phyloP scores from a whole-genome alignment of 139 green algal species.

The Coelastrella sp. region DNA sequence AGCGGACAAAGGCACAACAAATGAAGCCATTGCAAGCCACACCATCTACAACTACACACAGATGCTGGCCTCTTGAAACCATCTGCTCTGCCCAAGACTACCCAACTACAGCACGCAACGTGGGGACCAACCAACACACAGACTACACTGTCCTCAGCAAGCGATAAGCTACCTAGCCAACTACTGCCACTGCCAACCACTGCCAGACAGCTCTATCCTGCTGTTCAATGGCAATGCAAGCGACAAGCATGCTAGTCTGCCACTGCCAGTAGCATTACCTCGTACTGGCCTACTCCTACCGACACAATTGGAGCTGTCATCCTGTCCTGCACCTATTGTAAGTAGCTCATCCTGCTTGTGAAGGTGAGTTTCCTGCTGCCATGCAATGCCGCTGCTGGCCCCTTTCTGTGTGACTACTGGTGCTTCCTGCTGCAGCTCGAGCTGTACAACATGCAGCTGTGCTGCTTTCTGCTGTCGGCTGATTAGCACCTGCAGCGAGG shows the following conservation, averaged over 20 bases:
- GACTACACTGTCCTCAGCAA: too few relatives aligned
- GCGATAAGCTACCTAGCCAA: too few relatives aligned
- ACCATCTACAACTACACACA: too few relatives aligned
- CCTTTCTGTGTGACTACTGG: neutral
- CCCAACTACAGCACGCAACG: too few relatives aligned
- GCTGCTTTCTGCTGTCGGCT: slow-evolving; percentile 15
- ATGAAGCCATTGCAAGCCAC: too few relatives aligned
- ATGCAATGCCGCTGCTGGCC: neutral
- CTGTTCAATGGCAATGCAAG: slow-evolving; percentile 32
- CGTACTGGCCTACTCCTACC: neutral
- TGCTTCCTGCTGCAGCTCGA: slow-evolving; percentile 37
- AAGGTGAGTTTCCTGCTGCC: slow-evolving; percentile 3
- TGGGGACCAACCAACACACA: too few relatives aligned
- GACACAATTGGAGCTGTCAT: neutral
- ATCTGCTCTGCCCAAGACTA: neutral
- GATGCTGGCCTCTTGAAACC: neutral
- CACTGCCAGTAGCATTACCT: neutral
- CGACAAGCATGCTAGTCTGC: slow-evolving; percentile 24
- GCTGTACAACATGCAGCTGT: neutral
- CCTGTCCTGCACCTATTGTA: neutral
- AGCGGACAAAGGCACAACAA: too few relatives aligned
- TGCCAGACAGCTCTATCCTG: neutral
- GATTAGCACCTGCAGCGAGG: slow-evolving; percentile 2
- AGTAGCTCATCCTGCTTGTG: neutral
- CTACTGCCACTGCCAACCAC: neutral